Evolutionary conservation across 164 flowering plant species (phyloP).

Genomic region (Stephania yunnanensis): DNA sequence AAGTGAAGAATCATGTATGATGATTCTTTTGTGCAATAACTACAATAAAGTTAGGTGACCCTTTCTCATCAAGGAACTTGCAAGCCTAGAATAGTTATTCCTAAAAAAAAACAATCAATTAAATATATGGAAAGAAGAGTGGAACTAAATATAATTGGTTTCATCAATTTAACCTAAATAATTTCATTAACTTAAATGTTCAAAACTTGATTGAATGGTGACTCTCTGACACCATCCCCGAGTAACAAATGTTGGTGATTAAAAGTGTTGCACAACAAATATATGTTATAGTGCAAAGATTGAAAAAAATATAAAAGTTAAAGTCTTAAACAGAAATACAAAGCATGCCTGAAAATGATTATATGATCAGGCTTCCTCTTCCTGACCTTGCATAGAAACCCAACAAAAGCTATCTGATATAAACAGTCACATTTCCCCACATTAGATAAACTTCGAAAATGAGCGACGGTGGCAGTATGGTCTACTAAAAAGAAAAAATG

Average conservation of each 20-base stretch:
- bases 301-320: too few species aligned
- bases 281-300: background rate
- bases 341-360: slow-evolving; percentile 67
- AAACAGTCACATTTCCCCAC: background rate
- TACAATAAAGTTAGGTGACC: slow-evolving; percentile 65
- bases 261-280: background rate
- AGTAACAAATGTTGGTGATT: slow-evolving; percentile 11
- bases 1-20: slow-evolving; percentile 74
- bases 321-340: background rate
- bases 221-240: slow-evolving; percentile 95
- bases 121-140: background rate
- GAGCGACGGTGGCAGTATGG: too few species aligned
- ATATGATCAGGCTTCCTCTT: slow-evolving; percentile 83
- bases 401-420: slow-evolving; percentile 59
- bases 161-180: slow-evolving; percentile 43
- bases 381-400: slow-evolving; percentile 70
- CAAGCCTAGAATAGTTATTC: slow-evolving; percentile 48
- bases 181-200: slow-evolving; percentile 77
- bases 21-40: slow-evolving; percentile 90
- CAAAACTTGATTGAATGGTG: slow-evolving; percentile 78
- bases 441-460: background rate
- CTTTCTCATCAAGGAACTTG: slow-evolving; percentile 62
- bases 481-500: background rate
- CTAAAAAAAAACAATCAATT: background rate
- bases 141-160: background rate